Base-by-base conservation (phyloP, 2,329 filamentous ascomycete species). In the Sphaerulina populicola region DNA sequence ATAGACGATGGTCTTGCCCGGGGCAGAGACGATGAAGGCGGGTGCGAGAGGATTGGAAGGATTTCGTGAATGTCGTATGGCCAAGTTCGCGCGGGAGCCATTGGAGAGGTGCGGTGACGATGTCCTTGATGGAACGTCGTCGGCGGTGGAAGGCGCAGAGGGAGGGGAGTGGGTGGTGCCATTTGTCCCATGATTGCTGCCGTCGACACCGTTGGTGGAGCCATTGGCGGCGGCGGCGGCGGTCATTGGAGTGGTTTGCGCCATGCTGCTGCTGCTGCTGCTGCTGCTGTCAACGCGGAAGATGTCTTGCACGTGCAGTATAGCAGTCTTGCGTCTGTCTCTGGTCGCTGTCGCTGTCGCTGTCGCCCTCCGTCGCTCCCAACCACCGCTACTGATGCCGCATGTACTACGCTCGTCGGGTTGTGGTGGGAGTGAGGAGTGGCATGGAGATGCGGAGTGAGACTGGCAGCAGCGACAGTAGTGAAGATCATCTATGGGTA, bases 1-100 rank as follows among this genome's bases (percentile, higher is more conserved):
- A 72, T 91, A 97, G 47, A 97, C 88, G 68, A 98, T 98, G 66
- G 96, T 93, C 69, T 98, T 98, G 57, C 91, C 94, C 0, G 93
- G 93, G 2, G 94, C 91, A 12, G 93, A 97, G 51, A 97, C 90
- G 87, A 98, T 95, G 68, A 98, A 98, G 55, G 90, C 76, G 39
- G 91, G 90, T 71, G 93, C 78, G 73, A 84, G 78, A 1, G 81
- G 80, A 44, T 78, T 78, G 18, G 72, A 74, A 35, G 58, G 54
- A 55, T 60, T 64, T 15, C 64, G 59, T 39, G 47, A 41, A 38
- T 55, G 51, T 40, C 45, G 45, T 40, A 49, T 45, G 27, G 27
- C 37, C 27, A 9, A 8, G 37, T 40, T 31, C 10, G 36, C 12
- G 45, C 45, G 23, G n/a, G 15, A 3, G 40, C 30, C 29, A 35